These are phyloP conservation scores for Coelastrella sp. DNA, from an alignment of 139 green algal genomes.

Conservation along the genomic window DNA sequence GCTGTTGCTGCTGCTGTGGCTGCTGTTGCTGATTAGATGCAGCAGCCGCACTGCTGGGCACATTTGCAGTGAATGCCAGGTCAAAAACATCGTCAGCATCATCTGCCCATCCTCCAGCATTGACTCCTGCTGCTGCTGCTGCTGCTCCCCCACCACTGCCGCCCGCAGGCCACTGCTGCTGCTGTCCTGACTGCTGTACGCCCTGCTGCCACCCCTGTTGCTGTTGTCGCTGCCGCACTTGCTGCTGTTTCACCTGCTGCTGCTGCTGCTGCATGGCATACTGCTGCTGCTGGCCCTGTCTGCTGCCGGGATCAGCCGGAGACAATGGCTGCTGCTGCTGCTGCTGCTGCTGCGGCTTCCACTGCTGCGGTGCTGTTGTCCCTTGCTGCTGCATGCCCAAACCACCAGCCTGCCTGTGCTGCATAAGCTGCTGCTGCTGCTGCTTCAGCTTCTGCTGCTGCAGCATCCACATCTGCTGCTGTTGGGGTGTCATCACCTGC, in stretches of 20 bases:
- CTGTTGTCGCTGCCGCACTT: not conserved
- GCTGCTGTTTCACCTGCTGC: constrained; percentile 24
- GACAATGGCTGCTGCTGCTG: constrained; percentile 10
- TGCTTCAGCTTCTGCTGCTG: constrained; percentile 13
- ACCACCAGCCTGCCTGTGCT: not conserved
- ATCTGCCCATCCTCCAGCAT: not conserved
- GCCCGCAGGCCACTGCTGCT: not conserved
- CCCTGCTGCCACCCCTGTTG: not conserved
- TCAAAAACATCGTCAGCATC: constrained; percentile 34
- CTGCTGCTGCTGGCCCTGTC: not conserved
- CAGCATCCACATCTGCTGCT: constrained; percentile 1
- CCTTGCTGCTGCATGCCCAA: not conserved
- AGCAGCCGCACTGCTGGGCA: not conserved
- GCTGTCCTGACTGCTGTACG: not conserved
- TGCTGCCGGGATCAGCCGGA: not conserved
- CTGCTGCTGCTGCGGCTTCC: not conserved
- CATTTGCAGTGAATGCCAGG: not conserved
- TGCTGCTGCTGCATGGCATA: constrained; percentile 9
- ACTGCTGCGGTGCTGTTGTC: not conserved
- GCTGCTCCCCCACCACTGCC: not conserved
- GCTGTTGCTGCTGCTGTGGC: not conserved
- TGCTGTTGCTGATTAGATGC: not conserved
- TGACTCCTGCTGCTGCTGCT: not conserved
- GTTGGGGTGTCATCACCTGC: not conserved
- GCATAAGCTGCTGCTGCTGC: not conserved